Conservation (phyloP, 225 moss, liverwort and hornwort species). For the Straminergon stramineum region DNA sequence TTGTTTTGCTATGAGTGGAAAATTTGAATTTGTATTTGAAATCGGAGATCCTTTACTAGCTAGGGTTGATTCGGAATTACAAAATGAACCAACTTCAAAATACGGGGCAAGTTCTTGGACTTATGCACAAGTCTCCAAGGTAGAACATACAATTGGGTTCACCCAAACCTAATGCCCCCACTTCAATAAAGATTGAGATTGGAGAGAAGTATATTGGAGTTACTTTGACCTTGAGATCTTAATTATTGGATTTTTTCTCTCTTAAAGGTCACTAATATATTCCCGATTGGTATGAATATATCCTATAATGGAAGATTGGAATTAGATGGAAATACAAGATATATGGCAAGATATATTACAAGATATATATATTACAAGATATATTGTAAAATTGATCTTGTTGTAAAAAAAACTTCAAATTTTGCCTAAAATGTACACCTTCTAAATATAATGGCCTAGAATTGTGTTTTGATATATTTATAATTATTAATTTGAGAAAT, state of each 20-base stretch:
- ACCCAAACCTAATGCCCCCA: fast-evolving
- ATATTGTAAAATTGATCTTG: no score
- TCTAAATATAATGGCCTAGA: no score
- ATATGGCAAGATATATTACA: no score
- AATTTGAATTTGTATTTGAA: neutral
- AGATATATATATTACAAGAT: no score
- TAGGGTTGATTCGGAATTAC: fast-evolving
- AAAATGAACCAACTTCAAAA: neutral
- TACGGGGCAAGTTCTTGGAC: fast-evolving
- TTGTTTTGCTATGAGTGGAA: fast-evolving
- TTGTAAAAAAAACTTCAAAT: no score
- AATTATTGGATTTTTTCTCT: neutral
- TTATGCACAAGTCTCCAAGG: neutral
- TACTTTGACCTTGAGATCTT: fast-evolving
- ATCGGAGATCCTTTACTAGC: neutral
- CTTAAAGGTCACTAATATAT: neutral
- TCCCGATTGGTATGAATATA: neutral
- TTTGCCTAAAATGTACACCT: no score
- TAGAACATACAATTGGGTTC: fast-evolving
- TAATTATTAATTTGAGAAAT: neutral
- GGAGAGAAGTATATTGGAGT: neutral
- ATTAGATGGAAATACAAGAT: neutral
- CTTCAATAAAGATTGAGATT: neutral
- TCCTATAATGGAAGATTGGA: neutral
- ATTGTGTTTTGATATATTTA: neutral